These are phyloP conservation scores for Penicillium psychrosexuale DNA, from an alignment of 2,329 filamentous ascomycete species.

Conservation along the genomic window DNA sequence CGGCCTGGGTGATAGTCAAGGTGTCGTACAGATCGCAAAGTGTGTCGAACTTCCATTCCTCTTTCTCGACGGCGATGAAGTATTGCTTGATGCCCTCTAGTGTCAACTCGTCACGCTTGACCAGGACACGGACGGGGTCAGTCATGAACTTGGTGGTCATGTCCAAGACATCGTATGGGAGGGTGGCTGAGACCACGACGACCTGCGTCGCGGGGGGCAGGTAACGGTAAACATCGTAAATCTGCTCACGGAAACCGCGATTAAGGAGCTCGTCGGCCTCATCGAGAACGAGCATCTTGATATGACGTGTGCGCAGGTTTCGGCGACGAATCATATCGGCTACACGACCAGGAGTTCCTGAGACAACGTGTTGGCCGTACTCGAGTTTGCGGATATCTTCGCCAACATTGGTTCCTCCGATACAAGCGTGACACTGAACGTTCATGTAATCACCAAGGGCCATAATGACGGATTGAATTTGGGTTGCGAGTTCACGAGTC, in stretches of 20 bases:
- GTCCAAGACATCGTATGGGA: slow-evolving; percentile 98
- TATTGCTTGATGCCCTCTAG: slow-evolving; percentile 99
- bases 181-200: slow-evolving; percentile 94
- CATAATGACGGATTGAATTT: slow-evolving; percentile 99
- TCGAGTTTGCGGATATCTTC: slow-evolving; percentile 98
- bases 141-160: slow-evolving; percentile 99
- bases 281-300: slow-evolving; percentile 99
- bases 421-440: slow-evolving; percentile 98
- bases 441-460: slow-evolving; percentile 99
- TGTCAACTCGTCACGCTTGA: slow-evolving; percentile 99
- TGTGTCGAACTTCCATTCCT: slow-evolving; percentile 99
- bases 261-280: slow-evolving; percentile 98
- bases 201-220: slow-evolving; percentile 98
- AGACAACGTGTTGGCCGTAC: slow-evolving; percentile 94
- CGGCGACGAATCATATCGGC: slow-evolving; percentile 99
- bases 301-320: slow-evolving; percentile 91
- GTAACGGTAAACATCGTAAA: slow-evolving; percentile 99
- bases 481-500: slow-evolving; percentile 92
- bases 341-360: slow-evolving; percentile 97
- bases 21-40: slow-evolving; percentile 99
- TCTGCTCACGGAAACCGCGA: slow-evolving; percentile 99
- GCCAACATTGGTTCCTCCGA: slow-evolving; percentile 95
- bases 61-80: slow-evolving; percentile 99
- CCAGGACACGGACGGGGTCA: slow-evolving; percentile 95
- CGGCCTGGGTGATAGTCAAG: slow-evolving; percentile 97